Evolutionary conservation across 1,284 basidiomycete genomes (phyloP), one percentile per base, ranked within the genome.

Genomic region (Paramarasmius palmivorus): DNA sequence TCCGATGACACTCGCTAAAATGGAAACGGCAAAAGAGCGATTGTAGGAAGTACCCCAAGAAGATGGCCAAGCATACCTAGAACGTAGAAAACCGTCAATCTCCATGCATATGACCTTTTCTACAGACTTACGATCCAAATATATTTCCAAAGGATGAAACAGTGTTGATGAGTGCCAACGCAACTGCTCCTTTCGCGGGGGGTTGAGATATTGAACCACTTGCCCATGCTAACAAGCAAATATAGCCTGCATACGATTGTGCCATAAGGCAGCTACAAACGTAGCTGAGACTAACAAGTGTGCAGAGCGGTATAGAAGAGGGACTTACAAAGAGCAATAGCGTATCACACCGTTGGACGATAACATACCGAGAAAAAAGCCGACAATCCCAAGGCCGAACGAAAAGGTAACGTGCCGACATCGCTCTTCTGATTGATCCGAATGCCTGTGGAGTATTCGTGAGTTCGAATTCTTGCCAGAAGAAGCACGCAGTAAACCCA

Each of bases 81-180:
- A 22, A 47, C 50, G 37, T 46, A 17, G n/a, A 34, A 25, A 35
- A 25, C 38, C 23, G 22, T 47, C 10, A 35, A 39, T 17, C 49
- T 36, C 20, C 22, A 45, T 40, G 39, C 35, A 14, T 4, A 15
- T 2, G 20, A 6, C 7, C 44, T 34, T 39, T n/a, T 32, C 20
- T 38, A 9, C 34, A 17, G 22, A 76, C 86, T 73, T 68, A 92
- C 76, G 90, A 88, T 61, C 90, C 89, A 47, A 80, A 70, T 40
- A 92, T 75, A 65, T 92, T 92, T 1, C 90, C 89, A 2, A 88
- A 71, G 59, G 87, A 82, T n/a, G 83, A 83, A 62, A 88, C 81
- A 23, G 84, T 78, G 64, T 92, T 91, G 57, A 89, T 83, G 53
- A 88, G 71, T 0, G 88, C 90, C 46, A 92, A 73, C 4, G 84